phyloP scores from a whole-genome alignment of 139 green algal species.

The Mesostigma viride region DNA sequence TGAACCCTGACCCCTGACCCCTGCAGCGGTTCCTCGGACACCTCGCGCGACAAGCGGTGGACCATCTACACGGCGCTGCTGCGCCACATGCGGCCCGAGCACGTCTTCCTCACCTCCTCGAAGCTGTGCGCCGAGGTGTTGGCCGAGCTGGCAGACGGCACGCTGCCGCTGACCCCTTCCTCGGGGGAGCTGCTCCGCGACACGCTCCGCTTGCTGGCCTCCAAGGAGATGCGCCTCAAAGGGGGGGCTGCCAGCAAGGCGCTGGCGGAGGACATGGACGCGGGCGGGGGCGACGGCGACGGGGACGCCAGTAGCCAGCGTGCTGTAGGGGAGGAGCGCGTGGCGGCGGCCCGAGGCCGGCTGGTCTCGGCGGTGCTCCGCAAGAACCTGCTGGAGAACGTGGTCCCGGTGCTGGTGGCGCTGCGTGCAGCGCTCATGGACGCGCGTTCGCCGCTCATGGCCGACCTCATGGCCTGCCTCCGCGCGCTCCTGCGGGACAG shows the following conservation, averaged over 20 bases:
- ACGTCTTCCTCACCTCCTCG: slow-evolving; percentile 58
- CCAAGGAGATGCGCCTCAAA: slow-evolving; percentile 42
- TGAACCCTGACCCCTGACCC: no score
- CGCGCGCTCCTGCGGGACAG: slow-evolving; percentile 62
- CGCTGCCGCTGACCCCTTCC: slow-evolving; percentile 42
- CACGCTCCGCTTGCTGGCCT: slow-evolving; percentile 54
- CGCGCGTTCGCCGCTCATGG: slow-evolving; percentile 41
- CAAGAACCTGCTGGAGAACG: slow-evolving; percentile 70
- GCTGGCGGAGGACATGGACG: slow-evolving; percentile 14
- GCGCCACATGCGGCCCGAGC: slow-evolving; percentile 62
- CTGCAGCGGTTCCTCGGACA: no score
- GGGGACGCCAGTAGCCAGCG: neutral
- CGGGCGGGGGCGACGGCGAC: neutral
- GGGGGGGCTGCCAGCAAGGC: neutral
- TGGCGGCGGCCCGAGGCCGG: slow-evolving; percentile 38
- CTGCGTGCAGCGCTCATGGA: slow-evolving; percentile 33
- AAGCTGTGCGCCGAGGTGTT: slow-evolving; percentile 60
- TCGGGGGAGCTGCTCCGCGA: slow-evolving; percentile 60
- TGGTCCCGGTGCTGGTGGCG: slow-evolving; percentile 70
- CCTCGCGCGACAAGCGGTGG: neutral
- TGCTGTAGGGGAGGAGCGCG: neutral
- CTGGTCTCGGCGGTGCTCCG: slow-evolving; percentile 69
- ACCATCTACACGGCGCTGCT: slow-evolving; percentile 44
- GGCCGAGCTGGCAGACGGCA: slow-evolving; percentile 50
- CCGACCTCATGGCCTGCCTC: slow-evolving; percentile 51